phyloP scores from a whole-genome alignment of 139 green algal species.

The Chlamydomonas incerta region DNA sequence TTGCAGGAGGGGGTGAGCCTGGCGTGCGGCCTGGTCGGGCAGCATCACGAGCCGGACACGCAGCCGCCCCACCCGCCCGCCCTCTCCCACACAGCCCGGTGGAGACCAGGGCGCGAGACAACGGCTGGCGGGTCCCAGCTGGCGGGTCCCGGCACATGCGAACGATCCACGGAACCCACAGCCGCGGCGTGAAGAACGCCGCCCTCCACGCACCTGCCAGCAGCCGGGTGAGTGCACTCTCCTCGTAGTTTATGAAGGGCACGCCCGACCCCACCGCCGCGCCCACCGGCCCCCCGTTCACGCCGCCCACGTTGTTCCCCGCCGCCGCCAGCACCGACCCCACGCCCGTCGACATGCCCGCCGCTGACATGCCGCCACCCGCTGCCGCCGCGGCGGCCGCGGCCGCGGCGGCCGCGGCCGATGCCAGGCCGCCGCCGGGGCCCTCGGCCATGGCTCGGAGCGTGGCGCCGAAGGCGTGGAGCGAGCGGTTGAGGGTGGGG shows the following conservation, averaged over 20 bases:
- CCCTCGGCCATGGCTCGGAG: slow-evolving; percentile 32
- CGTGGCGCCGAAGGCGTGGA: slow-evolving; percentile 26
- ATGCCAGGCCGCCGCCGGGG: slow-evolving; percentile 8
- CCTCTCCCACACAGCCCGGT: no score
- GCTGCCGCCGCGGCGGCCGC: not conserved
- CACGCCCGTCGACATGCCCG: not conserved
- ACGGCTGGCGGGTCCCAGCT: no score
- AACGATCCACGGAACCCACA: no score
- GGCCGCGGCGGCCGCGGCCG: slow-evolving; percentile 7
- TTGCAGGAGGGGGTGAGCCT: no score
- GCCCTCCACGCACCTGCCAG: slow-evolving; percentile 57
- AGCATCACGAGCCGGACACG: no score
- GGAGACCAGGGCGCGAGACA: no score
- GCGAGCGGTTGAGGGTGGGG: slow-evolving; percentile 23
- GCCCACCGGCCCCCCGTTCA: not conserved
- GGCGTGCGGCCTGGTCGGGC: no score
- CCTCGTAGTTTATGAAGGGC: slow-evolving; percentile 61
- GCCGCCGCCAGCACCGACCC: no score
- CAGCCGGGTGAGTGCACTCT: slow-evolving; percentile 66
- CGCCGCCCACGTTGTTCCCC: not conserved
- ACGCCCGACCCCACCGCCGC: not conserved
- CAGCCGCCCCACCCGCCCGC: no score
- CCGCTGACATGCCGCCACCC: not conserved
- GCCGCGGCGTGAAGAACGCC: not conserved
- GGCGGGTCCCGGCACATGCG: no score